These are phyloP conservation scores for Phytophthora citricola DNA, from an alignment of 352 stramenopile species.

Conservation along the genomic window DNA sequence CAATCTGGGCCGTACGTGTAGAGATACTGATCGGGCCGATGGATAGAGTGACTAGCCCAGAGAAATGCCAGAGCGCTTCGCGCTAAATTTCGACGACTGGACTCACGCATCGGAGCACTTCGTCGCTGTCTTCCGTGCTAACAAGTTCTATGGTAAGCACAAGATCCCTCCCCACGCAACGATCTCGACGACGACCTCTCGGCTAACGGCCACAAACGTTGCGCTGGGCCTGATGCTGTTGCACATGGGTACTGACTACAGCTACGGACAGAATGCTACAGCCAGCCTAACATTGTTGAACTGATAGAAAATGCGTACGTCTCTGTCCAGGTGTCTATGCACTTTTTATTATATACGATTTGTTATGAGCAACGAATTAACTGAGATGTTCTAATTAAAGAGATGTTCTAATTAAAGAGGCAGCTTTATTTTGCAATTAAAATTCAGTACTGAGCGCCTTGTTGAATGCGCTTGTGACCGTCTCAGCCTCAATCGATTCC, in stretches of 20 bases:
- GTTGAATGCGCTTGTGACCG: slow-evolving; percentile 13
- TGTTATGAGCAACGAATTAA: background rate
- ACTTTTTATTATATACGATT: background rate
- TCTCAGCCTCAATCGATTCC: slow-evolving; percentile 11
- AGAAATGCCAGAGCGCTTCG: background rate
- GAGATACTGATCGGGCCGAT: background rate
- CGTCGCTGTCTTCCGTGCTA: slow-evolving; percentile 15
- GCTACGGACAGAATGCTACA: slow-evolving; percentile 4
- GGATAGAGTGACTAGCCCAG: background rate
- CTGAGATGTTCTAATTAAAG: background rate
- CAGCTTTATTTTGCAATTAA: slow-evolving; percentile 22
- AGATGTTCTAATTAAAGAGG: background rate
- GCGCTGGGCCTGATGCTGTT: too few species aligned
- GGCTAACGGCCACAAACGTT: too few species aligned
- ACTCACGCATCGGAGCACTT: slow-evolving; percentile 13
- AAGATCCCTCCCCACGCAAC: background rate
- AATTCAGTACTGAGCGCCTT: slow-evolving; percentile 17
- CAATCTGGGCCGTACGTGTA: background rate
- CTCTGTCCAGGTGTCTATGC: background rate
- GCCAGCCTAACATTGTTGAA: background rate
- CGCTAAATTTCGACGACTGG: background rate
- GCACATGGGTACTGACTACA: too few species aligned
- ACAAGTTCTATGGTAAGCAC: background rate
- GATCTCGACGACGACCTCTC: slow-evolving; percentile 2
- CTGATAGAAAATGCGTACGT: background rate